Evolutionary conservation across 495 filamentous ascomycete genomes (phyloP), one percentile per base, ranked within the genome.

Genomic region (Hyaloscypha finlandica): DNA sequence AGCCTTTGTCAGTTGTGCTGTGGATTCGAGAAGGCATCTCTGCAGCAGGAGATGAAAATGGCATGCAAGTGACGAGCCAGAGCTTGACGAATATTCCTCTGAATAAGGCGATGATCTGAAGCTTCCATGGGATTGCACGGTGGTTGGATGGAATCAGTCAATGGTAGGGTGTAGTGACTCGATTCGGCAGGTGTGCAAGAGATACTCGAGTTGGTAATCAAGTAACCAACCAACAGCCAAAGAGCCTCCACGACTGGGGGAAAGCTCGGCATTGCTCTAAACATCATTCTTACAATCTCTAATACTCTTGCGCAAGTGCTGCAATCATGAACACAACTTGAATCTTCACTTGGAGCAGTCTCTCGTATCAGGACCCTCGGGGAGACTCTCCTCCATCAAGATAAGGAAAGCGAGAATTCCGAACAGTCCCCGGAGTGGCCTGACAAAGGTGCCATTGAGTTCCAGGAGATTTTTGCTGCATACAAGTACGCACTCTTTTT

Each of bases 401-500:
- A 71, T 59, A 57, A 66, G 20, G 22, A 74, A 37, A 58, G 69
- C 8, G 70, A 74, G 55, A 39, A 53, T 20, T 71, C 64, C 6
- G 78, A 77, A 76, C 79, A 79, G 5, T 29, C 56, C 3, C 62
- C 37, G 69, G 70, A 78, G 61, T 74, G 56, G n/a, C 59, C 59
- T 61, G 59, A 9, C 35, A 2, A 22, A 61, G 59, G 59, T 45
- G 59, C 59, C 30, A 79, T 87, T 55, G 84, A 86, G 60, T 80
- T 79, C 9, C 59, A 84, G 22, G 79, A 83, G 63, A 70, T 86
- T 56, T 77, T 78, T 33, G 78, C 73, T 5, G 39, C 59, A 55
- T 68, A 63, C 59, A 42, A 45, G 65, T 63, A 68, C 20, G 59
- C 39, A 31, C 6, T 45, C 32, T 8, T 20, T 22, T 61, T 1